Conservation (phyloP, 2,329 filamentous ascomycete species). For the Grosmannia huntii region DNA sequence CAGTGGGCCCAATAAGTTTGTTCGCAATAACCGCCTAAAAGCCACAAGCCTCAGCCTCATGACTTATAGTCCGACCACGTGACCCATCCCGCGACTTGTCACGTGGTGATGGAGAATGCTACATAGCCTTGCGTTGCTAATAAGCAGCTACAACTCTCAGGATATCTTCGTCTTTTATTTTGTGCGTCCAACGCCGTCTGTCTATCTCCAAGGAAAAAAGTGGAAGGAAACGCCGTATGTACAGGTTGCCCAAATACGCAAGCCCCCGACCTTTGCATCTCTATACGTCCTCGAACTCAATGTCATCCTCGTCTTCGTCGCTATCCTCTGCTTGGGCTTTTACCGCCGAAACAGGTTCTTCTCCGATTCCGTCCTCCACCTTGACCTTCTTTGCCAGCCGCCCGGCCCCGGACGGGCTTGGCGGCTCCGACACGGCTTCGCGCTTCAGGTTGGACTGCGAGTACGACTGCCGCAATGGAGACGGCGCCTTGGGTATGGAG, state of each 20-base stretch:
- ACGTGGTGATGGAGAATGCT: too few species aligned
- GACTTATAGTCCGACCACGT: not conserved
- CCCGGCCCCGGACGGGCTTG: conserved; percentile 6
- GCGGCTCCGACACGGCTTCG: conserved; percentile 18
- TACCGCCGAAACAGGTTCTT: conserved; percentile 5
- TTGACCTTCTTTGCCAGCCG: conserved; percentile 43
- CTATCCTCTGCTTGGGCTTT: conserved; percentile 26
- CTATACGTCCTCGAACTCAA: conserved; percentile 47
- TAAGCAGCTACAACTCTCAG: too few species aligned
- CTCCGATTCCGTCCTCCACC: conserved; percentile 32
- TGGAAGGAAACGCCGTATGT: not conserved
- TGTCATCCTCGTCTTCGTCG: conserved; percentile 35
- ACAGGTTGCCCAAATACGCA: not conserved
- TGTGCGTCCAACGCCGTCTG: not conserved
- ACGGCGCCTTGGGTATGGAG: conserved; percentile 12
- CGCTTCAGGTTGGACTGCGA: conserved; percentile 20
- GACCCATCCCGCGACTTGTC: not conserved
- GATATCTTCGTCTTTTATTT: too few species aligned
- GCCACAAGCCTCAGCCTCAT: not conserved
- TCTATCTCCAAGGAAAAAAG: not conserved
- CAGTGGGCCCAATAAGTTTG: not conserved
- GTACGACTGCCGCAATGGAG: conserved; percentile 16
- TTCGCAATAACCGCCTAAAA: not conserved
- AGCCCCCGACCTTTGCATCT: not conserved
- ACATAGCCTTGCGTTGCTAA: too few species aligned